Evolutionary conservation across 345 rosid species (phyloP).

Genomic region (Trapa incisa): DNA sequence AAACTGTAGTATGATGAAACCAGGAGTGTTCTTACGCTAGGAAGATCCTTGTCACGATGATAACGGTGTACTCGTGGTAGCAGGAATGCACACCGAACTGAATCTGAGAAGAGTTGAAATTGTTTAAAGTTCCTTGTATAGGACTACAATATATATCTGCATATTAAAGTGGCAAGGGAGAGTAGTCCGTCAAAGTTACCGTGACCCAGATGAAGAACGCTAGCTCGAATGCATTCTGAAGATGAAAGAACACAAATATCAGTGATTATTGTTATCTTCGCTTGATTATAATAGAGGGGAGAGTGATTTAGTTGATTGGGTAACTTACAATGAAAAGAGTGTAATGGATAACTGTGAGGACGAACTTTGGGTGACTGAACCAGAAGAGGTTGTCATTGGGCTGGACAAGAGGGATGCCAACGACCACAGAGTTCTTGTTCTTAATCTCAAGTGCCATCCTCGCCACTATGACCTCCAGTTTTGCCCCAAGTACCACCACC

Average conservation of each 20-base stretch:
- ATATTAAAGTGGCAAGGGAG: neutral
- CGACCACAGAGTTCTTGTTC: slow-evolving; percentile 24
- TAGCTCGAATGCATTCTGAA: slow-evolving; percentile 74
- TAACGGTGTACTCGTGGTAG: slow-evolving; percentile 32
- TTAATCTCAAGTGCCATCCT: slow-evolving; percentile 35
- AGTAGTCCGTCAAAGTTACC: slow-evolving; percentile 22
- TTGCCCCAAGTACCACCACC: slow-evolving; percentile 36
- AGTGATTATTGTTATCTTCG: neutral
- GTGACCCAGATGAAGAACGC: slow-evolving; percentile 62
- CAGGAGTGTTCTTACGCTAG: slow-evolving; percentile 42
- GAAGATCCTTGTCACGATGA: slow-evolving; percentile 33
- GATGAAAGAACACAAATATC: neutral
- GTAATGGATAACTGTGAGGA: slow-evolving; percentile 35
- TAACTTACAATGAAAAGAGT: slow-evolving; percentile 30
- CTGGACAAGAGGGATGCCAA: slow-evolving; percentile 38
- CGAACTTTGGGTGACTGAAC: slow-evolving; percentile 36
- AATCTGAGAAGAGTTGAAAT: slow-evolving; percentile 17
- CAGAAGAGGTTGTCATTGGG: slow-evolving; percentile 49
- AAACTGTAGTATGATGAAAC: neutral
- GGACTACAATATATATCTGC: no score
- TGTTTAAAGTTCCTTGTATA: neutral
- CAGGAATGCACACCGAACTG: slow-evolving; percentile 46
- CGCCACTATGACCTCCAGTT: slow-evolving; percentile 46
- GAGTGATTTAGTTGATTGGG: neutral
- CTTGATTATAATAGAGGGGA: neutral